These are phyloP conservation scores for Jasminum sambac DNA, from an alignment of 257 asterid genomes.

Conservation along the genomic window DNA sequence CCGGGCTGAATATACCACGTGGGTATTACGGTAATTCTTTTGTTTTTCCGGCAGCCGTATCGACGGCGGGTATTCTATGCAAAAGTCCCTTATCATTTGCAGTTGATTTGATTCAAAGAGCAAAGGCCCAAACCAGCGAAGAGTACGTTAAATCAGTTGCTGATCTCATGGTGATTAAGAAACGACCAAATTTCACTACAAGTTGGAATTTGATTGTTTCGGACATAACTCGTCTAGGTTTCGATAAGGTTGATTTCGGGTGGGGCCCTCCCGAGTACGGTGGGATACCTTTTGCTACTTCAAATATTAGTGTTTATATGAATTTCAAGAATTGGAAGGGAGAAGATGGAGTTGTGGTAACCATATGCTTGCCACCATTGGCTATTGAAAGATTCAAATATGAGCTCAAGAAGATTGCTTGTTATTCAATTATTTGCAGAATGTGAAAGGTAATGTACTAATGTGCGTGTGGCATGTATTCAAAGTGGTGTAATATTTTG, in stretches of 20 bases:
- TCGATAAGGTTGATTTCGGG: slow-evolving; percentile 17
- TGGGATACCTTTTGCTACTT: not conserved
- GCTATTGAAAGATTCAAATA: slow-evolving; percentile 17
- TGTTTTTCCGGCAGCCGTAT: slow-evolving; percentile 32
- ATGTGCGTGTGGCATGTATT: too few species aligned
- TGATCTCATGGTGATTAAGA: slow-evolving; percentile 34
- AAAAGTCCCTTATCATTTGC: slow-evolving; percentile 33
- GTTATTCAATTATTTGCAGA: not conserved
- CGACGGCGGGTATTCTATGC: slow-evolving; percentile 28
- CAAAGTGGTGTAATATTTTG: not conserved
- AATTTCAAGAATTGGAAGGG: not conserved
- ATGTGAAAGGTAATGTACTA: not conserved
- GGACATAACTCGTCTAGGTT: not conserved
- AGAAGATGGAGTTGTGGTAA: slow-evolving; percentile 15
- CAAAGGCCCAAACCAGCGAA: slow-evolving; percentile 29
- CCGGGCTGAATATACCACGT: slow-evolving; percentile 24
- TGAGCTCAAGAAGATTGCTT: slow-evolving; percentile 11
- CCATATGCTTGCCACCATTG: slow-evolving; percentile 22
- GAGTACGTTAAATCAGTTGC: slow-evolving; percentile 40
- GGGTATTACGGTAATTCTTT: slow-evolving; percentile 44
- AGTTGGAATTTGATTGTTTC: slow-evolving; percentile 16
- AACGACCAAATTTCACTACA: slow-evolving; percentile 23
- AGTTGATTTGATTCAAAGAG: slow-evolving; percentile 25
- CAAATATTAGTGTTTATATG: not conserved
- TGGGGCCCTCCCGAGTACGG: slow-evolving; percentile 19